Base-by-base conservation (phyloP, 371 early-diverging fungal genomes). In the Mortierella sp. region DNA sequence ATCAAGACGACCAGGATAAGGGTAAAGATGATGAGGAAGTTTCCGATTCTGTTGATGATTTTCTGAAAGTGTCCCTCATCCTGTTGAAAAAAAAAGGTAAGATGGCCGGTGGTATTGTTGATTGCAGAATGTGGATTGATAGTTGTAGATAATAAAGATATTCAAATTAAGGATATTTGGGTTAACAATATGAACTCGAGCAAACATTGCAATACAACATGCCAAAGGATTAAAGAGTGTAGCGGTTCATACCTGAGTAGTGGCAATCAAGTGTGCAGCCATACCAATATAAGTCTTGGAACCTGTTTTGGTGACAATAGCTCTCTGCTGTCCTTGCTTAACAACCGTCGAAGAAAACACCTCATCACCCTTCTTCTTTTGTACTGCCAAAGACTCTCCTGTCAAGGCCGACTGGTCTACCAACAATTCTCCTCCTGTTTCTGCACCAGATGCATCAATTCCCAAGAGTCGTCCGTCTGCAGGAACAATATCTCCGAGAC, bases 361-460 rank as follows among this genome's bases (percentile, higher is more conserved):
- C 20, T 94, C 93, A 60, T 88, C 87, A 35, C 93, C 95, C 70
- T 93, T 93, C 70, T 87, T 88, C 87, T 97, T 97, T 57, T 83
- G 47, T 18, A 93, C 94, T 2, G 96, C 92, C 45, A 97, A 84
- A 9, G 96, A 96, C 86, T 98, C 99, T 54, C 94, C 99, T 16
- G 98, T 98, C 30, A 98, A 86, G n/a, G 97, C 93, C 4, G 98
- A 93, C 83, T 98, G 97, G 85, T 98, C 99, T 49, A 98, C 91
- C 68, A 93, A 90, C 24, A 97, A 86, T 16, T 92, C 90, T 26
- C 89, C 90, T n/a, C 92, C 93, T 28, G 92, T 90, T 4, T 88
- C 87, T 67, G 93, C 94, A 14, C 96, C 96, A 14, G 93, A 91
- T 64, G 93, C 92, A 62, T 92, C 94, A 49, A 96, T 86, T 0